Base-by-base conservation (phyloP, 176 grass and related monocot species). In the Rhipidocladum racemiflorum region DNA sequence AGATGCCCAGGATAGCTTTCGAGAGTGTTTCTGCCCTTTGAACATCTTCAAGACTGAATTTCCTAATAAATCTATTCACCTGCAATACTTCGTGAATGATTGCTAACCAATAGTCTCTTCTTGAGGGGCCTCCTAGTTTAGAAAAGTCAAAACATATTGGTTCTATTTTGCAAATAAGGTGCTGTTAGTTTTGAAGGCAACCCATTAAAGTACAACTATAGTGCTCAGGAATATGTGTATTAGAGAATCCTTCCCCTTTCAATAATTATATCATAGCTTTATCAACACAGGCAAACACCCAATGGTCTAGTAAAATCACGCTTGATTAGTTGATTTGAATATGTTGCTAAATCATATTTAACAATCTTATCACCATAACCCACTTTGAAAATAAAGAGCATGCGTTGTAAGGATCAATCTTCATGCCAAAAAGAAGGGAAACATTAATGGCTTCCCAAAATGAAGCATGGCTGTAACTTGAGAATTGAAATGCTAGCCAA, bases 301-400 rank as follows among this genome's bases (percentile, higher is more conserved):
- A 93, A 70, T 21, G 95, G 92, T 36, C 88, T 90, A 63, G 82
- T 92, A 38, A 92, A 89, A 87, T 97, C 92, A 81, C 86, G 88
- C 59, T 92, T 92, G 39, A 97, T 76, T 40, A 91, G 86, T 82
- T 97, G 95, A 89, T 91, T 91, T 81, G 75, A 78, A 67, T 97
- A 88, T 57, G 32, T 60, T 34, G 92, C 76, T 66, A 94, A 68
- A 70, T 94, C 92, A 49, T 92, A 97, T 73, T 78, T 92, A 72
- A 85, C 75, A 63, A 84, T 85, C 57, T 87, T 93, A 59, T 92
- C 90, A 86, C 85, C 85, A 78, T 85, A 91, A 60, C 90, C 90
- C 68, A 62, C 90, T 83, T 79, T 97, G 90, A 81, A 97, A 97
- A 88, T 97, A 94, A 74, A 97, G 86, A 91, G 95, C 92, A 76